Conservation (phyloP, 352 stramenopile species). For the Halophytophthora batemanensis region DNA sequence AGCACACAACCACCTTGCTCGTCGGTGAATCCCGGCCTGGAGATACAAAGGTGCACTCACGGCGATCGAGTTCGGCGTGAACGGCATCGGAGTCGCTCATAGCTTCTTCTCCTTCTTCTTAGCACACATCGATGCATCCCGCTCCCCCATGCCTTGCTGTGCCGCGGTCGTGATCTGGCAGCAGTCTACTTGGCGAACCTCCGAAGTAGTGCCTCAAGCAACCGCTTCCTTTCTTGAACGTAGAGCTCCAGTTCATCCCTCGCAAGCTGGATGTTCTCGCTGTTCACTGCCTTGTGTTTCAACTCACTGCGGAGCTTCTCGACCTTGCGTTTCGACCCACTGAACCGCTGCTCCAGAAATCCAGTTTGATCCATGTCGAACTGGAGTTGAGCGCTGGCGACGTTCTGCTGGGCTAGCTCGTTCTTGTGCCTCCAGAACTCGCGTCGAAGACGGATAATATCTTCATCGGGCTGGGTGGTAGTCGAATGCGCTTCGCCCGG, state of each 20-base stretch:
- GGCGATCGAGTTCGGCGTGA: too few species aligned
- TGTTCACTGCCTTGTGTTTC: not conserved
- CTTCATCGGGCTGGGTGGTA: not conserved
- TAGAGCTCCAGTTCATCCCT: constrained; percentile 14
- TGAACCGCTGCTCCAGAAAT: constrained; percentile 18
- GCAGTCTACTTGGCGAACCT: not conserved
- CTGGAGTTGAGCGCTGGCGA: constrained; percentile 20
- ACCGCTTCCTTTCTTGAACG: constrained; percentile 11
- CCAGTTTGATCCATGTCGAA: constrained; percentile 14
- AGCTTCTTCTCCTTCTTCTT: too few species aligned
- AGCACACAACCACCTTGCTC: too few species aligned
- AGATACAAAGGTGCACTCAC: too few species aligned
- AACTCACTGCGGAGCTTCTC: constrained; percentile 18
- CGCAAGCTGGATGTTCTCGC: constrained; percentile 2
- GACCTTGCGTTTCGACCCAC: constrained; percentile 22
- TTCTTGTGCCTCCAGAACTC: constrained; percentile 20
- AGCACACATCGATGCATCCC: too few species aligned
- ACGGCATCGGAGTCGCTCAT: too few species aligned
- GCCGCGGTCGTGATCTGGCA: not conserved
- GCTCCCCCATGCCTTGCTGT: not conserved
- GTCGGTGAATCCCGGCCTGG: too few species aligned
- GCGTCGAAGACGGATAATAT: constrained; percentile 5
- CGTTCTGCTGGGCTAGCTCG: constrained; percentile 12
- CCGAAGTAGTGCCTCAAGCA: constrained; percentile 5
- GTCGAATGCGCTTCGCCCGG: not conserved